phyloP scores from a whole-genome alignment of 305 asterid genomes.

The Fraxinus ornus region DNA sequence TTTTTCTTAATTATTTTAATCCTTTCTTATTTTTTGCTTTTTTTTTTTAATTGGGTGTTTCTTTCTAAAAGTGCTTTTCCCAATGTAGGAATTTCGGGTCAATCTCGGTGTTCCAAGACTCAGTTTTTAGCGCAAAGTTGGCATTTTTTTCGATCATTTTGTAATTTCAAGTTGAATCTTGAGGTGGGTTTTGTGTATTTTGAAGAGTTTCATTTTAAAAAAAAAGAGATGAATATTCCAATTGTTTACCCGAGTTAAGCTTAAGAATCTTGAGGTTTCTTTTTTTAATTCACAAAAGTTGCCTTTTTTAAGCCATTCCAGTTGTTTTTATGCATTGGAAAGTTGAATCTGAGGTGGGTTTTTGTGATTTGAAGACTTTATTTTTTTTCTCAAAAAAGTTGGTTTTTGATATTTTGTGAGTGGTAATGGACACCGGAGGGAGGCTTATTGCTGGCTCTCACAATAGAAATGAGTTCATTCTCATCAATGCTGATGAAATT shows the following conservation, averaged over 20 bases:
- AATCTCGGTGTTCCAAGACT: conserved; percentile 33
- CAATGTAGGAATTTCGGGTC: conserved; percentile 20
- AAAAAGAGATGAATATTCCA: background rate
- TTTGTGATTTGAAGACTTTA: conserved; percentile 29
- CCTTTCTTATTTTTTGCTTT: too few relatives aligned
- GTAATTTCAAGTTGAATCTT: conserved; percentile 28
- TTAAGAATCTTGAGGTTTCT: conserved; percentile 18
- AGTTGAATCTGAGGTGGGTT: conserved; percentile 25
- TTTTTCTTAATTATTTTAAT: too few relatives aligned
- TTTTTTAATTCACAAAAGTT: background rate
- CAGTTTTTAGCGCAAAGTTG: conserved; percentile 31
- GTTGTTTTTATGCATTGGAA: conserved; percentile 20
- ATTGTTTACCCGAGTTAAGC: conserved; percentile 18
- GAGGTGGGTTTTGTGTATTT: conserved; percentile 26
- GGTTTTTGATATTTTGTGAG: conserved; percentile 22
- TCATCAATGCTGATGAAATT: conserved; percentile 84
- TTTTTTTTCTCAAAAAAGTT: background rate
- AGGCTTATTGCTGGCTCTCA: conserved; percentile 92
- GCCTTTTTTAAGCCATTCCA: conserved; percentile 23
- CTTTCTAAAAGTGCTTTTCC: too few relatives aligned
- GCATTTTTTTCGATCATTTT: conserved; percentile 12
- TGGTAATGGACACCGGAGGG: conserved; percentile 78
- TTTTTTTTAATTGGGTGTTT: too few relatives aligned
- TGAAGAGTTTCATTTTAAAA: background rate
- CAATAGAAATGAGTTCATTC: conserved; percentile 74